These are phyloP conservation scores for Globisporangium cylindrosporum DNA, from an alignment of 352 stramenopile species.

Conservation along the genomic window DNA sequence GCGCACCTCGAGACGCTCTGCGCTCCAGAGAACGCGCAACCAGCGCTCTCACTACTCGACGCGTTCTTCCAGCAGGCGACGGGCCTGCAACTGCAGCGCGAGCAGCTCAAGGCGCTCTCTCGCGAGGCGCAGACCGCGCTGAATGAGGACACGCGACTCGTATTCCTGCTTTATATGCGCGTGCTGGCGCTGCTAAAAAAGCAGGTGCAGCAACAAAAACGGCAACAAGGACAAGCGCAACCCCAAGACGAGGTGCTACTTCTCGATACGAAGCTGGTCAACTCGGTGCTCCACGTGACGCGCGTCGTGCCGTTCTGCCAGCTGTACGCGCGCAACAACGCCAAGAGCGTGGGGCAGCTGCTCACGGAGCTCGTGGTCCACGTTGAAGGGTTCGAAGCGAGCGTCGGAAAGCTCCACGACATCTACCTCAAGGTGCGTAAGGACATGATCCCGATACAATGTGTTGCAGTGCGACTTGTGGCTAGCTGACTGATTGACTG, in stretches of 20 bases:
- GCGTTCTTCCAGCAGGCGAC: constrained; percentile 16
- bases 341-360: constrained; percentile 22
- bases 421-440: constrained; percentile 35
- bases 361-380: constrained; percentile 25
- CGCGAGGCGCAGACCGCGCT: constrained; percentile 9
- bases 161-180: constrained; percentile 20
- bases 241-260: neutral
- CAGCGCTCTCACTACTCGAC: constrained; percentile 5
- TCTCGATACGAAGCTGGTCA: constrained; percentile 16
- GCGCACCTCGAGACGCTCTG: constrained; percentile 12
- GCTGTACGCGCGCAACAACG: constrained; percentile 42
- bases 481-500: neutral
- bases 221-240: neutral
- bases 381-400: constrained; percentile 20
- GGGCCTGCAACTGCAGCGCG: constrained; percentile 8
- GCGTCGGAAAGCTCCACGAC: constrained; percentile 21
- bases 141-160: constrained; percentile 9
- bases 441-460: neutral
- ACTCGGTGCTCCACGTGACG: constrained; percentile 46
- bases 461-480: neutral
- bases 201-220: neutral
- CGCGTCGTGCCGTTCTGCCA: constrained; percentile 63
- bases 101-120: constrained; percentile 12
- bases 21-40: neutral
- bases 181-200: constrained; percentile 8